phyloP scores from a whole-genome alignment of 2,329 filamentous ascomycete species.

The Aspergillus neoniger region DNA sequence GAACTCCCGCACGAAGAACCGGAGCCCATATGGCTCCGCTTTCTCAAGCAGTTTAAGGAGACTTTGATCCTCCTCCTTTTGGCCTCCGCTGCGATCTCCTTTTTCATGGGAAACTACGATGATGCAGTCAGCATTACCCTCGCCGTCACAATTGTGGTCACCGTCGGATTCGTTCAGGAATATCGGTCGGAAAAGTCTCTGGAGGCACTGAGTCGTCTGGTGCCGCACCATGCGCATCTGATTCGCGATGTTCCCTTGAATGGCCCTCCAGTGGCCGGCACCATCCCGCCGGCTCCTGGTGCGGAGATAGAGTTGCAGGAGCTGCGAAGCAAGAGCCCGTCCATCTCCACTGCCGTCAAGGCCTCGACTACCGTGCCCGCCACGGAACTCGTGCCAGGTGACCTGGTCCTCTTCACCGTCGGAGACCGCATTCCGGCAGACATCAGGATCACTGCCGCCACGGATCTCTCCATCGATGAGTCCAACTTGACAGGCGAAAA shows the following conservation, averaged over 20 bases:
- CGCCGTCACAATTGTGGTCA: slow-evolving; percentile 94
- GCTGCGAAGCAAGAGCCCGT: slow-evolving; percentile 45
- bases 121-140: slow-evolving; percentile 95
- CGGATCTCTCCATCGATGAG: slow-evolving; percentile 90
- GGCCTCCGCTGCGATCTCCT: slow-evolving; percentile 81
- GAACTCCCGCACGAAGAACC: slow-evolving; percentile 92
- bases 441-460: slow-evolving; percentile 86
- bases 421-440: slow-evolving; percentile 96
- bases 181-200: slow-evolving; percentile 97
- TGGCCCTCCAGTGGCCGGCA: slow-evolving; percentile 23
- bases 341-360: slow-evolving; percentile 66
- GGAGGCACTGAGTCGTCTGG: slow-evolving; percentile 88
- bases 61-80: slow-evolving; percentile 91
- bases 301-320: slow-evolving; percentile 54
- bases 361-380: slow-evolving; percentile 85
- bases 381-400: slow-evolving; percentile 82
- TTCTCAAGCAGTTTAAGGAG: slow-evolving; percentile 95
- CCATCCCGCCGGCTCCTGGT: slow-evolving; percentile 28
- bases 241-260: slow-evolving; percentile 61
- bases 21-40: slow-evolving; percentile 92
- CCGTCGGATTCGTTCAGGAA: slow-evolving; percentile 94
- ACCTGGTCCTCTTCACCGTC: slow-evolving; percentile 90
- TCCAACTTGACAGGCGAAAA: slow-evolving; percentile 97
- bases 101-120: slow-evolving; percentile 89
- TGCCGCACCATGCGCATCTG: slow-evolving; percentile 94